Percentiles rank a stretch among this genome's conserved stretches.
These are phyloP conservation scores for Paecilomyces fulvus DNA, from an alignment of 2,329 filamentous ascomycete species.

Conservation along the genomic window DNA sequence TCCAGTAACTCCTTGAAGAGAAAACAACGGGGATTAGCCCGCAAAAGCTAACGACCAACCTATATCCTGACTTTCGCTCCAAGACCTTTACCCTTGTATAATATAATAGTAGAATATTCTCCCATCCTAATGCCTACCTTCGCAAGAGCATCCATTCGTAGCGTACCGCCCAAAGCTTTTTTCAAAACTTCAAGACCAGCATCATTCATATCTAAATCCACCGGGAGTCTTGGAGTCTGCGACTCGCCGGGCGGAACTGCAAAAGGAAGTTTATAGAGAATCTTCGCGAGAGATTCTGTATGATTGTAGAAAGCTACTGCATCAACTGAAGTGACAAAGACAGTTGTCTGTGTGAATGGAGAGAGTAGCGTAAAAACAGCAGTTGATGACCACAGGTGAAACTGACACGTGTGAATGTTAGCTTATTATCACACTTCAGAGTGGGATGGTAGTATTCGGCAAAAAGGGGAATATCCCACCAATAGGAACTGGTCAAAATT, in stretches of 20 bases:
- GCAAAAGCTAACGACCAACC: slow-evolving; percentile 5
- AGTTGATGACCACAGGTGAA: slow-evolving; percentile 80
- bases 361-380: slow-evolving; percentile 78
- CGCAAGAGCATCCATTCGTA: slow-evolving; percentile 73
- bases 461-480: slow-evolving; percentile 5
- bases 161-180: slow-evolving; percentile 67
- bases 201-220: slow-evolving; percentile 66
- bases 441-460: slow-evolving; percentile 17
- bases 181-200: slow-evolving; percentile 76
- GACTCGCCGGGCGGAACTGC: slow-evolving; percentile 66
- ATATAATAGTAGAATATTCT: slow-evolving; percentile 63
- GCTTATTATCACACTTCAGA: background rate
- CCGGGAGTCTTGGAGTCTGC: slow-evolving; percentile 67
- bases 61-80: slow-evolving; percentile 51
- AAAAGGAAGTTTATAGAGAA: slow-evolving; percentile 66
- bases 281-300: slow-evolving; percentile 67
- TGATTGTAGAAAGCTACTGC: slow-evolving; percentile 81
- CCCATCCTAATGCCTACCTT: slow-evolving; percentile 67
- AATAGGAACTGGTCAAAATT: slow-evolving; percentile 4
- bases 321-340: slow-evolving; percentile 72
- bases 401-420: slow-evolving; percentile 15
- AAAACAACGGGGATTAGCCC: slow-evolving; percentile 2
- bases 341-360: slow-evolving; percentile 61
- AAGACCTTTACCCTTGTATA: slow-evolving; percentile 63
- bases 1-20: slow-evolving; percentile 3